Percentiles rank a stretch among this genome's conserved stretches.
These are phyloP conservation scores for Danielia oregonensis DNA, from an alignment of 805 yeast genomes.

Conservation along the genomic window DNA sequence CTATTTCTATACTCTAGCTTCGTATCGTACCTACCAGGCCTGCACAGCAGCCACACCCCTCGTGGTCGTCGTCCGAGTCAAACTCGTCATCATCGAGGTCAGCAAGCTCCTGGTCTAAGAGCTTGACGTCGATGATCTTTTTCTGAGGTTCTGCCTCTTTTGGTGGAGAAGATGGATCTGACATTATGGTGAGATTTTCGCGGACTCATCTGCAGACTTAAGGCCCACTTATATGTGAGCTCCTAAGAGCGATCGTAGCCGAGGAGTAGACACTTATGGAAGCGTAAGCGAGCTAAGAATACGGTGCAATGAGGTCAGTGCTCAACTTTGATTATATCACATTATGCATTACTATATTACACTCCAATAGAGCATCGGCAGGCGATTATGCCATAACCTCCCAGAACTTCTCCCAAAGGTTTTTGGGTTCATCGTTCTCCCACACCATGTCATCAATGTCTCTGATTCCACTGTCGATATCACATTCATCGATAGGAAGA, in stretches of 20 bases:
- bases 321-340: too few relatives aligned
- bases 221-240: too few relatives aligned
- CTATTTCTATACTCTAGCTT: not conserved
- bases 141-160: slow-evolving; percentile 1
- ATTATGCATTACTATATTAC: not conserved
- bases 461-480: slow-evolving; percentile 65
- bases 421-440: slow-evolving; percentile 47
- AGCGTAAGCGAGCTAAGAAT: too few relatives aligned
- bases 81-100: slow-evolving; percentile 17
- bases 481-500: slow-evolving; percentile 55
- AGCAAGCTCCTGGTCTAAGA: slow-evolving; percentile 17
- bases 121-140: slow-evolving; percentile 13
- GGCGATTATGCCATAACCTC: slow-evolving; percentile 15
- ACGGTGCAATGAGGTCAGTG: too few relatives aligned
- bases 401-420: slow-evolving; percentile 57
- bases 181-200: too few relatives aligned
- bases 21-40: slow-evolving; percentile 14
- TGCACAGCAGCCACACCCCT: slow-evolving; percentile 16
- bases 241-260: too few relatives aligned
- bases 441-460: slow-evolving; percentile 57
- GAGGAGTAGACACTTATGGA: too few relatives aligned
- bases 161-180: too few relatives aligned
- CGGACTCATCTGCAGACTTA: too few relatives aligned
- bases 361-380: not conserved
- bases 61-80: slow-evolving; percentile 16